Percentiles rank a stretch among this genome's conserved stretches.
These are phyloP conservation scores for Inga leiocalycina DNA, from an alignment of 306 rosid genomes.

Conservation along the genomic window DNA sequence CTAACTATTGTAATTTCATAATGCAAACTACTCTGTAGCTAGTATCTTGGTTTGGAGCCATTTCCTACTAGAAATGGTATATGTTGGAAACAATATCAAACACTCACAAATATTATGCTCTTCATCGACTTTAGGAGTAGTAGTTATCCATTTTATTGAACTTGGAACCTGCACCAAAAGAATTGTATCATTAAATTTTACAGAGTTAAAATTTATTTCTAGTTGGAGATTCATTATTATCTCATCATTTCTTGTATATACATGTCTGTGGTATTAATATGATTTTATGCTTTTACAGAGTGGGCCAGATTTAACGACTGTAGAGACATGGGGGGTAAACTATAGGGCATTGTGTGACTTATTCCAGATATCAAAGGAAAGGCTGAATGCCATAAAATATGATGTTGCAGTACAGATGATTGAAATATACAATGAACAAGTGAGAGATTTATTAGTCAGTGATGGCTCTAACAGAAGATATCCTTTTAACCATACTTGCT, in stretches of 20 bases:
- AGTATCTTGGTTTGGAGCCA: constrained; percentile 5
- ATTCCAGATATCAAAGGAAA: constrained; percentile 81
- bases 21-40: constrained; percentile 2
- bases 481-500: constrained; percentile 52
- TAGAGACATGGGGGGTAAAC: constrained; percentile 96
- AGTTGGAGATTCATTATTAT: constrained; percentile 8
- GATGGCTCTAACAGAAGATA: constrained; percentile 95
- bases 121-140: not conserved
- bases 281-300: constrained; percentile 54
- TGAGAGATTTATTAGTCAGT: constrained; percentile 89
- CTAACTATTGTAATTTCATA: not conserved
- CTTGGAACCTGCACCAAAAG: not conserved
- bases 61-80: constrained; percentile 5
- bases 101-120: not conserved
- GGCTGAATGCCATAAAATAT: constrained; percentile 67
- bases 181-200: not conserved
- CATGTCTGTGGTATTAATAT: constrained; percentile 6
- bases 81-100: constrained; percentile 21
- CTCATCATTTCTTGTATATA: not conserved
- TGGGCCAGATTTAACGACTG: constrained; percentile 88
- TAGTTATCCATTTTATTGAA: constrained; percentile 17
- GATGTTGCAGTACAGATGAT: constrained; percentile 98
- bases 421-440: constrained; percentile 96
- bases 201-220: not conserved
- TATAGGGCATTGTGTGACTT: constrained; percentile 90